Conservation (phyloP, 2,329 filamentous ascomycete species). For the Pezizomycotina sp. region DNA sequence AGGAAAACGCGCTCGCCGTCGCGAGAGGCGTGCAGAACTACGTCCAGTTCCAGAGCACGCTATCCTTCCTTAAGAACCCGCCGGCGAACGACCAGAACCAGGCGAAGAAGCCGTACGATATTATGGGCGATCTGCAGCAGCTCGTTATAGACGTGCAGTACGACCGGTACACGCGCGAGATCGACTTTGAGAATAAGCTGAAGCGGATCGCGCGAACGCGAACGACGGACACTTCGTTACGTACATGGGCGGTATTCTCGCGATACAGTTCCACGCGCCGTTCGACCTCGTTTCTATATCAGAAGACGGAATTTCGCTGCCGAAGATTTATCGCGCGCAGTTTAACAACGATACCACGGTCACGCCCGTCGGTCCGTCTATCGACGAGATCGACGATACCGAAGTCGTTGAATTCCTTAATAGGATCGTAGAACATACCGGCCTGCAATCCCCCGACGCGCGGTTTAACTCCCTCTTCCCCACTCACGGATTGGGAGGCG, state of each 20-base stretch:
- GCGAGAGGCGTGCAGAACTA: constrained; percentile 15
- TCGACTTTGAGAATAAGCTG: constrained; percentile 14
- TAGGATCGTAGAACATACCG: constrained; percentile 12
- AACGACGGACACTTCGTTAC: constrained; percentile 17
- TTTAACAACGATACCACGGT: constrained; percentile 7
- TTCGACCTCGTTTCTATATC: constrained; percentile 16
- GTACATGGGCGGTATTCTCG: constrained; percentile 14
- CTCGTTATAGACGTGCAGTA: too few relatives aligned
- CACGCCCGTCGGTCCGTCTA: constrained; percentile 11
- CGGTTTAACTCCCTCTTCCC: constrained; percentile 17
- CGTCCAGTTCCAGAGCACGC: constrained; percentile 18
- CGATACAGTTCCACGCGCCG: constrained; percentile 15
- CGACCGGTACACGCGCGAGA: constrained; percentile 14
- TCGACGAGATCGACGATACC: constrained; percentile 11
- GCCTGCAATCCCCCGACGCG: constrained; percentile 15
- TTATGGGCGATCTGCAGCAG: too few relatives aligned
- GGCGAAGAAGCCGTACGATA: too few relatives aligned
- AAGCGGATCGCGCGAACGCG: constrained; percentile 9
- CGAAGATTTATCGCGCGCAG: constrained; percentile 12
- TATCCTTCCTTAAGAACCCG: constrained; percentile 15
- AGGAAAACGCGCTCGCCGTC: constrained; percentile 11
- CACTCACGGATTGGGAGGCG: constrained; percentile 7
- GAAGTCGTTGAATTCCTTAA: constrained; percentile 15
- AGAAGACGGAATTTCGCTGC: constrained; percentile 10
- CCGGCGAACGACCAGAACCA: constrained; percentile 13